Conservation (phyloP, 176 grass and related monocot genomes). For the Areca catechu region DNA sequence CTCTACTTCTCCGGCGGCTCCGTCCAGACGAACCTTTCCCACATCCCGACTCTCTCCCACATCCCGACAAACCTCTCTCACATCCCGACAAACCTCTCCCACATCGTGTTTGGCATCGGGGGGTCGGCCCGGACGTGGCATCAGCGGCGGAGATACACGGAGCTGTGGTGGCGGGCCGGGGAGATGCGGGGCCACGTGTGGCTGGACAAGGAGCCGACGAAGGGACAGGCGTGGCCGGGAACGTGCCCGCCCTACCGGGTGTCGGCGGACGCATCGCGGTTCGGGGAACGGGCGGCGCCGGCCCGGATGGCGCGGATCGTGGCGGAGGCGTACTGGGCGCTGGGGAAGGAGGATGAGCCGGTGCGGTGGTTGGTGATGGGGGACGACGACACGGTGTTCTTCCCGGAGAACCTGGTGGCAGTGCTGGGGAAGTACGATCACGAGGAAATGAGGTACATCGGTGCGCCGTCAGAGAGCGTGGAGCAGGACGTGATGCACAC, state of each 20-base stretch:
- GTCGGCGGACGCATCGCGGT: conserved; percentile 61
- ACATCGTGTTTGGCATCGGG: conserved; percentile 86
- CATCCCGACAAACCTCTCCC: conserved; percentile 56
- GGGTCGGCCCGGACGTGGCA: conserved; percentile 57
- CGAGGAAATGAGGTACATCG: conserved; percentile 83
- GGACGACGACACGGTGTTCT: conserved; percentile 98
- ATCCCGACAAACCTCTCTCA: conserved; percentile 59
- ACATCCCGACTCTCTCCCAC: too few relatives aligned
- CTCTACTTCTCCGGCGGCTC: not conserved
- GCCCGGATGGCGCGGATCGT: conserved; percentile 78
- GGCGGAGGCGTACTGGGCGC: conserved; percentile 46
- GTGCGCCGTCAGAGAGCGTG: conserved; percentile 89
- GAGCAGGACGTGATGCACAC: conserved; percentile 89
- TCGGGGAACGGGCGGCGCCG: conserved; percentile 54
- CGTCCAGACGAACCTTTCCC: conserved; percentile 42
- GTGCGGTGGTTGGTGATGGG: conserved; percentile 91
- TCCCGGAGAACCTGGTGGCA: conserved; percentile 68
- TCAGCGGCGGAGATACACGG: conserved; percentile 48
- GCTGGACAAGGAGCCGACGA: conserved; percentile 51
- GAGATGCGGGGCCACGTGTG: conserved; percentile 71
- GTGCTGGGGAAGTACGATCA: conserved; percentile 90
- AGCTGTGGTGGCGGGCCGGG: conserved; percentile 70
- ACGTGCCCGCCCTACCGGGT: conserved; percentile 64
- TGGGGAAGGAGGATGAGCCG: conserved; percentile 6
- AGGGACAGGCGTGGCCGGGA: conserved; percentile 29